Evolutionary conservation across 1,284 basidiomycete genomes (phyloP), one percentile per base, ranked within the genome.

Genomic region (Rhodotorula sp.): DNA sequence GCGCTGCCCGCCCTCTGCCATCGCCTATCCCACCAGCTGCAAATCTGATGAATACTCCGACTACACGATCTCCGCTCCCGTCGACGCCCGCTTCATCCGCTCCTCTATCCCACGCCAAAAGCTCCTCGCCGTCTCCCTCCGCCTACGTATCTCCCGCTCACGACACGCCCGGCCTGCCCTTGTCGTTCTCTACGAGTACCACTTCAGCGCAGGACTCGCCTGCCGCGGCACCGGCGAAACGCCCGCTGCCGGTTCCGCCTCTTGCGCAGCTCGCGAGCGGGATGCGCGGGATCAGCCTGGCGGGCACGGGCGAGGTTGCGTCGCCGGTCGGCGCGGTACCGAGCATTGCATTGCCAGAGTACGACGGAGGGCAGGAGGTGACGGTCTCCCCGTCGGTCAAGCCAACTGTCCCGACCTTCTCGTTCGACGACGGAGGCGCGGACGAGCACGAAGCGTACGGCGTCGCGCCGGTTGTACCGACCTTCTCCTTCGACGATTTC

Each of bases 321-420:
- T 17, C 62, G 9, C 42, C 57, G 4, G n/a, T 34, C 34, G 34
- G 34, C 5, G 34, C 61, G 2, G 53, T 61, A 13, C 60, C 67
- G 19, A 63, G 48, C 8, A 42, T 66, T 25, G 46, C 50, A 4
- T 44, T 66, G 23, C 13, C 46, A 21, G 44, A 13, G 50, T 46
- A 34, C 21, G n/a, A 41, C 17, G n/a, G 19, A 50, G 9, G 13
- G 25, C n/a, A 4, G n/a, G 48, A 34, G 34, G 34, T 34, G 34
- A 34, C 34, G 34, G 34, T 34, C 34, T 34, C 34, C 3, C 34
- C 34, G 14, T 5, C 62, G 13, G 0, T 55, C 9, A 13, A 59
- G 4, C 48, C 63, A 1, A 48, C 61, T 7, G 41, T 66, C 19
- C 68, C 74, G 23, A 61, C 63, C 5, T 70, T 74, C 48, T 71